phyloP scores from a whole-genome alignment of 345 rosid genomes.

The Murraya koenigii region DNA sequence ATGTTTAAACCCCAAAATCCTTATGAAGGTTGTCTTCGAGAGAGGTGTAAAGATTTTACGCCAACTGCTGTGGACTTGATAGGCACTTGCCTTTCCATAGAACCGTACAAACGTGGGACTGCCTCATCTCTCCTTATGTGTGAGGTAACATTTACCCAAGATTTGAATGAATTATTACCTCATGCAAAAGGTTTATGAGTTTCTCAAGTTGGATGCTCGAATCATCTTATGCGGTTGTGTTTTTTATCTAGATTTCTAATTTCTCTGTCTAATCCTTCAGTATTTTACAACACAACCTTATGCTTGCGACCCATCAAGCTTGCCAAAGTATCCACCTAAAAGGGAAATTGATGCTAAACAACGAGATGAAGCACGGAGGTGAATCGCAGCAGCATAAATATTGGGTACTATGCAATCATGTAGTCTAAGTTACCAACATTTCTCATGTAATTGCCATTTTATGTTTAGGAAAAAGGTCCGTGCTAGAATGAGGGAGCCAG shows the following conservation, averaged over 20 bases:
- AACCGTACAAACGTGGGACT: constrained; percentile 69
- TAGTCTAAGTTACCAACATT: not conserved
- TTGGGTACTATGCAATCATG: not conserved
- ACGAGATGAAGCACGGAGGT: constrained; percentile 65
- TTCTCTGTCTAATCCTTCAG: constrained; percentile 26
- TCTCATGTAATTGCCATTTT: constrained; percentile 1
- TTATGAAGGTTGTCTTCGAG: constrained; percentile 50
- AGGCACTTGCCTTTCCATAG: constrained; percentile 56
- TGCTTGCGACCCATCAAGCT: constrained; percentile 64
- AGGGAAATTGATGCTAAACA: constrained; percentile 76
- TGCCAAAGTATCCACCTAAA: constrained; percentile 76
- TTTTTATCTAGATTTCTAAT: constrained; percentile 2
- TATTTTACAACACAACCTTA: constrained; percentile 59
- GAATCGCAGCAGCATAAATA: not conserved
- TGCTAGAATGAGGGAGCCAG: constrained; percentile 39
- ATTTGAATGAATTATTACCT: not conserved
- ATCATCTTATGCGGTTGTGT: not conserved
- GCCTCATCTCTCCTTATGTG: constrained; percentile 66
- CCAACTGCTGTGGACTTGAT: constrained; percentile 43
- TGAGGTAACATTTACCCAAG: constrained; percentile 36
- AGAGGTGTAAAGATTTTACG: constrained; percentile 57
- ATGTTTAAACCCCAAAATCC: constrained; percentile 64
- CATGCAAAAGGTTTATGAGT: not conserved
- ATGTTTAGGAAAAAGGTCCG: constrained; percentile 52
- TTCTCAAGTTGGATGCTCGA: not conserved